Evolutionary conservation across 2,329 filamentous ascomycete species (phyloP), one percentile per base, ranked within the genome.

Genomic region (Ophiobolus disseminans): DNA sequence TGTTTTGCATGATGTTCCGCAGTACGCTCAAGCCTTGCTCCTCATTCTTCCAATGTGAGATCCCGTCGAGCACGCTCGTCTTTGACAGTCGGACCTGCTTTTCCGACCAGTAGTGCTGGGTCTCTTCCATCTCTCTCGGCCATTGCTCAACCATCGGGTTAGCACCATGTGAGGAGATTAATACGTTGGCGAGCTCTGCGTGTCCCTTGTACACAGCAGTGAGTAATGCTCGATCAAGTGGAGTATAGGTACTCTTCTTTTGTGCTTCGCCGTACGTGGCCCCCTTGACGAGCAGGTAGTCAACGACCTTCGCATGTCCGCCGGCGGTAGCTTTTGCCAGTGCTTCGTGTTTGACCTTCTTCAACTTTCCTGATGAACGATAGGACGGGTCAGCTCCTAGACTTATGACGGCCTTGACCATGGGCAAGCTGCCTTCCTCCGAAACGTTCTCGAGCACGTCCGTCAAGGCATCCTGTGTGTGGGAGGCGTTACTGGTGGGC

Each of bases 111-210:
- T 61, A 61, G 13, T 61, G 51, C 21, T 59, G 55, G 3, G 51
- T 40, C 4, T 57, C 53, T 8, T 59, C 52, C 34, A 61, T 53
- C 17, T 59, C 56, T 17, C 50, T 42, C 14, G 58, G 58, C 58
- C 58, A 61, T 46, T 55, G 55, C 31, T 57, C 56, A 14, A 47
- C 45, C 53, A 57, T 52, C 11, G 55, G 51, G 6, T 61, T 59
- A 6, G 48, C 58, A 5, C 56, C 56, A 37, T 61, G 51, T 21
- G 42, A 43, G 7, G 35, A 38, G n/a, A 61, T 48, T 3, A 61
- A 51, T n/a, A 47, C 50, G 25, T 40, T 42, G 16, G 35, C 45
- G 7, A 59, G 55, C 30, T 61, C 53, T 37, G 43, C 48, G 8
- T 61, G 51, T 8, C 51, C 47, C 22, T 57, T 61, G 32, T 61